These are phyloP conservation scores for Huntiella omanensis DNA, from an alignment of 2,329 filamentous ascomycete species.

Conservation along the genomic window DNA sequence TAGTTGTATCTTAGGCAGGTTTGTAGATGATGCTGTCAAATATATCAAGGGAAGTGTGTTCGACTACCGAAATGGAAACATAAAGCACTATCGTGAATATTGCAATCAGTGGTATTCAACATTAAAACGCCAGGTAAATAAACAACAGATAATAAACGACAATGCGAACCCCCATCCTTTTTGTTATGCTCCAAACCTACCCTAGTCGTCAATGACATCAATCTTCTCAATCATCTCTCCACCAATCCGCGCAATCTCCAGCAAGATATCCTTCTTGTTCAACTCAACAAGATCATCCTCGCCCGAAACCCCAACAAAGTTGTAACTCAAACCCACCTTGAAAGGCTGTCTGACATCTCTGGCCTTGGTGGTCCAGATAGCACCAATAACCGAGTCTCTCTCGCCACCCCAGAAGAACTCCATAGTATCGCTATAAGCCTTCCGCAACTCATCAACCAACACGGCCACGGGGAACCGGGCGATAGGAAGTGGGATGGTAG, in stretches of 20 bases:
- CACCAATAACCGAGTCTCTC: slow-evolving; percentile 34
- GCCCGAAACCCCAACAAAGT: slow-evolving; percentile 22
- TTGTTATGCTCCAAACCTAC: neutral
- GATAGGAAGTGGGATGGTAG: slow-evolving; percentile 27
- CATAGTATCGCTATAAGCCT: slow-evolving; percentile 47
- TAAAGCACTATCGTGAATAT: no score
- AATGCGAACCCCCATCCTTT: neutral
- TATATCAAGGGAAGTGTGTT: no score
- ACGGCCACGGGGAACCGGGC: slow-evolving; percentile 41
- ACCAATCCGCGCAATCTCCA: slow-evolving; percentile 53
- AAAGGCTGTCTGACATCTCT: slow-evolving; percentile 33
- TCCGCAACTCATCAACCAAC: slow-evolving; percentile 49
- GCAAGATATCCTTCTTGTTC: slow-evolving; percentile 47
- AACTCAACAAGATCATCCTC: slow-evolving; percentile 35
- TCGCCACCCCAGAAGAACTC: slow-evolving; percentile 61
- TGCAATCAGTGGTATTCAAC: no score
- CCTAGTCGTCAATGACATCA: slow-evolving; percentile 23
- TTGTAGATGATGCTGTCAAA: no score
- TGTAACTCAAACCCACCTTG: slow-evolving; percentile 52
- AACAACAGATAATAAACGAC: neutral
- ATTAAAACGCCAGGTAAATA: no score
- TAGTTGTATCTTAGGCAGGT: no score
- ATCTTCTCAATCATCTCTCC: slow-evolving; percentile 50
- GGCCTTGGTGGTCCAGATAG: slow-evolving; percentile 38
- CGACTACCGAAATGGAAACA: no score